A percentile compares a stretch with the other conserved stretches of the same genome.
phyloP scores from a whole-genome alignment of 805 yeast genomes.

The Priceomyces castillae region DNA sequence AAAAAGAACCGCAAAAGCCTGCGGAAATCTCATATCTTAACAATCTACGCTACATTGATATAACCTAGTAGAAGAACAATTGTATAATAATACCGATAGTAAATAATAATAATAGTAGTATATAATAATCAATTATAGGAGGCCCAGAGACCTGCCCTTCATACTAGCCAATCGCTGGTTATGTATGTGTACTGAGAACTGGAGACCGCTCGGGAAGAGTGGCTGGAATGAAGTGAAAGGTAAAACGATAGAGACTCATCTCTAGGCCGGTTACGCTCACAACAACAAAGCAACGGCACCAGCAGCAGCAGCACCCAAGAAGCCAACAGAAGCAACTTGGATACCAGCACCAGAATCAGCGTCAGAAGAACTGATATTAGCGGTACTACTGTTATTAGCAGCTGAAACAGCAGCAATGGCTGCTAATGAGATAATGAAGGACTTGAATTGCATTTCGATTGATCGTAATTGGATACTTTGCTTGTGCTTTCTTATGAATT shows the following conservation, averaged over 20 bases:
- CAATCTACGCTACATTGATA: background rate
- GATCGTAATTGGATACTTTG: background rate
- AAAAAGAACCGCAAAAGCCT: no score
- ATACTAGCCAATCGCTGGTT: background rate
- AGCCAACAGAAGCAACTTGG: conserved; percentile 28
- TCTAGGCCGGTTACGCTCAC: conserved; percentile 2
- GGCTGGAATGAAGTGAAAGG: background rate
- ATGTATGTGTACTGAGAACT: background rate
- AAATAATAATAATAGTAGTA: background rate
- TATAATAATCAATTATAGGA: background rate
- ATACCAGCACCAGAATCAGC: conserved; percentile 19
- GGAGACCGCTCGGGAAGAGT: background rate
- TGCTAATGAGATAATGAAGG: conserved; percentile 37
- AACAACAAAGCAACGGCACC: conserved; percentile 36
- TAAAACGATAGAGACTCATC: background rate
- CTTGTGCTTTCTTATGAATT: background rate
- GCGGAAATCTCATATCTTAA: no score
- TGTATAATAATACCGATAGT: background rate
- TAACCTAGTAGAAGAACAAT: background rate
- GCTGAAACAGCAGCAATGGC: conserved; percentile 38
- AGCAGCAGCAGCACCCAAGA: conserved; percentile 34
- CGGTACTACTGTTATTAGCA: conserved; percentile 18
- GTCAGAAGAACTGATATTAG: conserved; percentile 22
- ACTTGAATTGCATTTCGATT: conserved; percentile 37
- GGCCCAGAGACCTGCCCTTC: background rate